A percentile compares a stretch with the other conserved stretches of the same genome.
phyloP scores from a whole-genome alignment of 2,329 filamentous ascomycete species.

The Dothideomycetes sp. region DNA sequence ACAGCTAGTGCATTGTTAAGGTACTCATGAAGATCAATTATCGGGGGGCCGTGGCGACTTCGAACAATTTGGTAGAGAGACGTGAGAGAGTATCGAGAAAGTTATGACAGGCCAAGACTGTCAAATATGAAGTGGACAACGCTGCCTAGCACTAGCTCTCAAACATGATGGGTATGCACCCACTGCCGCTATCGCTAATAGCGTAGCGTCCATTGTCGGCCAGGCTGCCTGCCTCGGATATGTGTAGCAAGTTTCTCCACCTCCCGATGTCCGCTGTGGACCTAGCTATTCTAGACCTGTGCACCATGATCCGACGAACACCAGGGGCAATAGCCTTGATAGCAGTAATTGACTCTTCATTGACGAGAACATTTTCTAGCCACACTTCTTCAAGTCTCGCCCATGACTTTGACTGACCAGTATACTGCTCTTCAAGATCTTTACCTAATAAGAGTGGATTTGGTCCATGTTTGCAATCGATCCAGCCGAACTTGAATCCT shows the following conservation, averaged over 20 bases:
- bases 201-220: background rate
- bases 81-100: no score
- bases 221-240: background rate
- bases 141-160: no score
- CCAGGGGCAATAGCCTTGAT: background rate
- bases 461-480: conserved; percentile 16
- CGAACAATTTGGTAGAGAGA: no score
- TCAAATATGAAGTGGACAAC: no score
- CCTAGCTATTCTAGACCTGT: background rate
- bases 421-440: background rate
- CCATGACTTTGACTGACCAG: background rate
- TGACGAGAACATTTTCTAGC: background rate
- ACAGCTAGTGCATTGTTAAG: no score
- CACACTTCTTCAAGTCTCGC: conserved; percentile 1
- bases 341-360: background rate
- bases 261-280: background rate
- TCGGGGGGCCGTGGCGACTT: no score
- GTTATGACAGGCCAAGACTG: no score
- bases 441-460: conserved; percentile 14
- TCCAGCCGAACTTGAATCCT: conserved; percentile 20
- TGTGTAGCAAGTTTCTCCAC: background rate
- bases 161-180: background rate
- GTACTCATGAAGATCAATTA: no score
- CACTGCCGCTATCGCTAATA: background rate
- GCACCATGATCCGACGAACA: background rate